Percentiles rank a stretch among this genome's conserved stretches.
Conservation (phyloP, 2,329 filamentous ascomycete species). For the Purpureocillium lavendulum region DNA sequence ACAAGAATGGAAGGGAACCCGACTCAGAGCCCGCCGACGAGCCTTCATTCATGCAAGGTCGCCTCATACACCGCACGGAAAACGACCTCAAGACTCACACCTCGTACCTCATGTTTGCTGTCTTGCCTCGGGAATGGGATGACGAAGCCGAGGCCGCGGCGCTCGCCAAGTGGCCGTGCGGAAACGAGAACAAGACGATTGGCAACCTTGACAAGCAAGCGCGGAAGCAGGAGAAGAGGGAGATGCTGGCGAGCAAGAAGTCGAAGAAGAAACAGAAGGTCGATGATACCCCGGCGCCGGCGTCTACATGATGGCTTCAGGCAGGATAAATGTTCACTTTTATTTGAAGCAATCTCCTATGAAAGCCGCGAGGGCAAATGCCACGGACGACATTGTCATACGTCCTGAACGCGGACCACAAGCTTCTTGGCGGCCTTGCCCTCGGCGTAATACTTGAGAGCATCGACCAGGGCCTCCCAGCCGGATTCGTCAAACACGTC, state of each 20-base stretch:
- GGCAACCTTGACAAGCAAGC: conserved; percentile 44
- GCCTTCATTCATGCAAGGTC: conserved; percentile 67
- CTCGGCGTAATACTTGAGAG: conserved; percentile 10
- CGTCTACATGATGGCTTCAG: neutral
- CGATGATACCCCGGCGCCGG: conserved; percentile 9
- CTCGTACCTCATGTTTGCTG: conserved; percentile 90
- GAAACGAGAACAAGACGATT: conserved; percentile 42
- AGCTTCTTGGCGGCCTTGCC: conserved; percentile 18
- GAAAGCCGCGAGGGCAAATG: no score
- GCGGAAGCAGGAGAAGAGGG: conserved; percentile 48
- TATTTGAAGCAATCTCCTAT: no score
- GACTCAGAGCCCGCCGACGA: conserved; percentile 15
- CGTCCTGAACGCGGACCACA: conserved; percentile 10
- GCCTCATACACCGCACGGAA: conserved; percentile 73
- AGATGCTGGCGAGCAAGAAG: conserved; percentile 39
- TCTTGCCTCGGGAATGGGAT: conserved; percentile 80
- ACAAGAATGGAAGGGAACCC: conserved; percentile 1
- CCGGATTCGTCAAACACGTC: conserved; percentile 12
- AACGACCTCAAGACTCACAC: conserved; percentile 91
- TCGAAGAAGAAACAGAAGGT: conserved; percentile 28
- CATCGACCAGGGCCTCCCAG: conserved; percentile 15
- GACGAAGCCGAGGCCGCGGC: conserved; percentile 70
- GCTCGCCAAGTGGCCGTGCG: conserved; percentile 54
- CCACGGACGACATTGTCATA: neutral
- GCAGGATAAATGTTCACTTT: no score